Base-by-base conservation (phyloP, 169 alveolate genomes). In the Cryptosporidium ubiquitum region DNA sequence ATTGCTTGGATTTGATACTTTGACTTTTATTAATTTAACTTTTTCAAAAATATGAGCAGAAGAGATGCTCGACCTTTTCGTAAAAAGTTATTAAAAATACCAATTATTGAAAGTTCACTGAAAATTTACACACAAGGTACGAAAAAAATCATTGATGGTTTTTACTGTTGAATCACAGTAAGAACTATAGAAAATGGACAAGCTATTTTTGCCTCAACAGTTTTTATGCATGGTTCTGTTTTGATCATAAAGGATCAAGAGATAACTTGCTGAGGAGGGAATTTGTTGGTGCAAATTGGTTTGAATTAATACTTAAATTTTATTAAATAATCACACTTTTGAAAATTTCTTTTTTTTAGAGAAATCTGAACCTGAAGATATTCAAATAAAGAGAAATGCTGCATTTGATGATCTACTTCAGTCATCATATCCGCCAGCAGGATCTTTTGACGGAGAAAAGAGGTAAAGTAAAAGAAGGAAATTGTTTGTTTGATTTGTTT, bases 401-500 rank as follows among this genome's bases (percentile, higher is more conserved):
- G 31, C 7, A 37, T 4, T 18, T 33, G 52, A 64, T 33, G 51
- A 64, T 4, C 39, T 64, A 26, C 33, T 33, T 31, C 49, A 64
- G 7, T 64, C 39, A 14, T 33, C 71, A 18, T 37, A 26, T 64
- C 71, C 71, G 7, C 71, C 71, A 33, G 71, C 14, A 7, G n/a
- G 71, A 23, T 64, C 71, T 64, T 64, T 64, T 31, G 71, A 64
- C 29, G 71, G 71, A n/a, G 49, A 64, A 14, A 64, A 64, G 7
- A 64, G 71, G 71, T 64, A 64, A 64, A 29, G 71, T 33, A 9
- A 35, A 20, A 64, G 7, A 5, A 31, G 12, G 0, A 31, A 20
- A 3, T 20, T 2, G 10, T 12, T 64, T 37, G 52, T 31, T 33
- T 64, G 47, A 16, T 57, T 23, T n/a, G n/a, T 3, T 47, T 14